phyloP scores from a whole-genome alignment of 768 basidiomycete species.

The Multifurca ochricompacta region DNA sequence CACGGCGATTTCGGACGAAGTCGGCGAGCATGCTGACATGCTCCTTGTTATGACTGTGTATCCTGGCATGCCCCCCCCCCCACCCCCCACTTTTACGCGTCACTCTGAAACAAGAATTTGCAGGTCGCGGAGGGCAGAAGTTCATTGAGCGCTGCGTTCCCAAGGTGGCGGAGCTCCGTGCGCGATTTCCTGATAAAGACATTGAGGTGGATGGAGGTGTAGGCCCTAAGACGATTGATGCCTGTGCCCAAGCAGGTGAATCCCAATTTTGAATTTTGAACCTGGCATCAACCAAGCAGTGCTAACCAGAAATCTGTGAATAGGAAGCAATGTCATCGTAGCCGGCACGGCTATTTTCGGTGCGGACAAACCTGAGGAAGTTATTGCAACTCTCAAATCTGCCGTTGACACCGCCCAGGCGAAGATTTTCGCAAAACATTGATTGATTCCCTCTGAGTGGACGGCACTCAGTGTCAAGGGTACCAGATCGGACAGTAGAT shows the following conservation, averaged over 20 bases:
- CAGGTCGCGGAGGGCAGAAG: slow-evolving; percentile 92
- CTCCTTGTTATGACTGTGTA: slow-evolving; percentile 98
- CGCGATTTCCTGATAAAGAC: slow-evolving; percentile 86
- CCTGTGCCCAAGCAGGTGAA: slow-evolving; percentile 83
- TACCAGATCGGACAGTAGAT: not conserved
- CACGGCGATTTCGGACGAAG: slow-evolving; percentile 74
- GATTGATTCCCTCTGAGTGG: not conserved
- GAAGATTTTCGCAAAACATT: slow-evolving; percentile 27
- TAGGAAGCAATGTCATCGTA: slow-evolving; percentile 97
- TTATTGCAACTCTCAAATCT: slow-evolving; percentile 65
- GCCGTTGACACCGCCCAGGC: slow-evolving; percentile 63
- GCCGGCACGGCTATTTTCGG: slow-evolving; percentile 95
- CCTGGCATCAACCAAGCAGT: not conserved
- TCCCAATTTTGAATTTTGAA: slow-evolving; percentile 18
- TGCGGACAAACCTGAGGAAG: slow-evolving; percentile 66
- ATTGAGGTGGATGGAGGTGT: slow-evolving; percentile 99
- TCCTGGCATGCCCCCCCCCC: slow-evolving; percentile 48
- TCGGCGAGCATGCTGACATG: slow-evolving; percentile 85
- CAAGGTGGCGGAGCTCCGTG: slow-evolving; percentile 86
- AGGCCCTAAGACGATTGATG: slow-evolving; percentile 80
- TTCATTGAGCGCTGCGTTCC: slow-evolving; percentile 89
- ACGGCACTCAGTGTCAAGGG: not conserved
- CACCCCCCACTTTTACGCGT: not conserved
- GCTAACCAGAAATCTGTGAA: not conserved
- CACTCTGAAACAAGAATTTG: not conserved